Evolutionary conservation across 129 eudicot species (phyloP), one percentile per base, ranked within the genome.

Genomic region (Chrysanthemum lavandulifolium): DNA sequence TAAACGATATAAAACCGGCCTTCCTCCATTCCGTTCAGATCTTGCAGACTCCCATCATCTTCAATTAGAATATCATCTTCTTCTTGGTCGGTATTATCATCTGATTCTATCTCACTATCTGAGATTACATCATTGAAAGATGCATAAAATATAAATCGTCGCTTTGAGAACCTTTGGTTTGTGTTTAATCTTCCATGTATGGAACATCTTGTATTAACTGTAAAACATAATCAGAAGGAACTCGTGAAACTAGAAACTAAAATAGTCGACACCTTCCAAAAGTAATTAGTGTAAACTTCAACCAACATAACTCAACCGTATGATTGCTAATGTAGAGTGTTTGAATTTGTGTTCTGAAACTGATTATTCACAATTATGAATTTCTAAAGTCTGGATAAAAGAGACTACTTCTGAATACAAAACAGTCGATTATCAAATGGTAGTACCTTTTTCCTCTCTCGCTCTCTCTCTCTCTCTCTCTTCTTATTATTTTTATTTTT

Each of bases 1-100:
- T 88, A 86, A 90, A 94, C 29, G 99, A 87, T 48, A 90, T 63
- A 33, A 94, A 78, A 31, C 99, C 99, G 1, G 93, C 81, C 81
- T 90, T 72, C 99, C 97, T 60, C 76, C 83, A 78, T 79, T 49
- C 69, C 77, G 73, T 69, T 81, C 66, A 83, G 52, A 82, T 51
- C 36, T 73, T 68, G 74, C 56, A 57, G 86, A 54, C 56, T 82
- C 58, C 21, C 60, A 23, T 27, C 60, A 29, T 78, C 82, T 77
- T 86, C 91, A 36, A 56, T 73, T 29, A 69, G 27, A 76, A 83
- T 49, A 56, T 80, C 78, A 43, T 75, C 61, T 6, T 69, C 62
- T 78, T 86, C 98, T 65, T 79, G 86, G 58, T 85, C 91, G 15
- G 78, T 69, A 68, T 54, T 84, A 79, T 63, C 86, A 79, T 88